These are phyloP conservation scores for Sonneratia alba DNA, from an alignment of 345 rosid genomes.

Conservation along the genomic window DNA sequence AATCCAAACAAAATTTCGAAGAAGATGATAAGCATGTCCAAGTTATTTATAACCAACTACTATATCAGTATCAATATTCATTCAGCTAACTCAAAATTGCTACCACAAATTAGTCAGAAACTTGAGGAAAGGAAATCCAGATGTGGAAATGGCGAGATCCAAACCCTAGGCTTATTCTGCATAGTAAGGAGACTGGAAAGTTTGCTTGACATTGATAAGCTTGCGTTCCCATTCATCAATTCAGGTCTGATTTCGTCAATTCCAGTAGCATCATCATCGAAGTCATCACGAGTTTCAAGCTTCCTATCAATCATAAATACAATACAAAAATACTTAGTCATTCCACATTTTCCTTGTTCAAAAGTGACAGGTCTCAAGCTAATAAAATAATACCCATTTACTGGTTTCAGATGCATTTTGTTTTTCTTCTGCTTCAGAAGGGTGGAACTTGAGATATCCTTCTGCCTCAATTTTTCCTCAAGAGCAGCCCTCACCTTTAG, in stretches of 20 bases:
- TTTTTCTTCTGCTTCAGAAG: conserved; percentile 36
- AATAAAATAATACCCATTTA: conserved; percentile 40
- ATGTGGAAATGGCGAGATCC: background rate
- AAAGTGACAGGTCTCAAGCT: too few relatives aligned
- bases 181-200: conserved; percentile 42
- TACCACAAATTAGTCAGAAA: background rate
- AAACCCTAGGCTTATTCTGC: conserved; percentile 56
- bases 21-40: background rate
- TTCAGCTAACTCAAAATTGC: background rate
- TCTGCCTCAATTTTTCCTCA: conserved; percentile 68
- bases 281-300: conserved; percentile 77
- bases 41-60: background rate
- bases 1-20: background rate
- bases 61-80: too few relatives aligned
- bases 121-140: background rate
- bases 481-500: conserved; percentile 73
- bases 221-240: conserved; percentile 17
- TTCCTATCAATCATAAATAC: conserved; percentile 31
- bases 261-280: conserved; percentile 55
- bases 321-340: conserved; percentile 1
- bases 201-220: conserved; percentile 25
- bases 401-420: conserved; percentile 39
- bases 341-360: too few relatives aligned
- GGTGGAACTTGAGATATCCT: conserved; percentile 35
- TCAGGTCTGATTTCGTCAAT: conserved; percentile 19